Evolutionary conservation across 1,139 yeast genomes (phyloP), one percentile per base, ranked within the genome.

Genomic region (Magnusiomyces tetraspermus): DNA sequence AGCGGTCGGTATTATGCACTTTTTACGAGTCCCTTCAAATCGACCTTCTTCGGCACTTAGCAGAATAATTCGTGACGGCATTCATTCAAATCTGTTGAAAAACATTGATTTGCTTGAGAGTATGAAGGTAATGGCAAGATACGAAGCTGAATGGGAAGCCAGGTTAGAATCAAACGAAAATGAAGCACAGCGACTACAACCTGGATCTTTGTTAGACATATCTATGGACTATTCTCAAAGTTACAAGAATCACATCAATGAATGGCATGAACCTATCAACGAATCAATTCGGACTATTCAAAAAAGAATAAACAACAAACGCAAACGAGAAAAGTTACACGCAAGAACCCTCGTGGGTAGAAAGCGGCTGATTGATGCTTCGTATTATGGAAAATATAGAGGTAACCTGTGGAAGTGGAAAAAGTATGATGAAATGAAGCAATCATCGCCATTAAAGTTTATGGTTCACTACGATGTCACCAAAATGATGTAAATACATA

Each of bases 121-220:
- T 2, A 26, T 47, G 15, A 49, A 42, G 28, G 40, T 47, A 13
- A 43, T 53, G 4, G 55, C 53, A 1, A 28, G 22, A 5, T 26
- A 38, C 5, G 55, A 53, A 24, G 51, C 52, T n/a, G 24, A 40
- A 10, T 53, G 55, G 55, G 55, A 53, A 38, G 15, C 22, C 2
- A 23, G 38, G 19, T 28, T 47, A 19, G 49, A 51, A 13, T 19
- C 21, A 5, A 37, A 28, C 21, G n/a, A 19, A 47, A 51, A 13
- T 19, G 15, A 5, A 37, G 21, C 10, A 8, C 22, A 22, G 11
- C 13, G 11, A 1, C 33, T 38, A 8, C 21, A 10, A 13, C 30
- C 24, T 15, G 33, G 17, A n/a, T 3, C 4, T 42, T 10, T 5
- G 3, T 23, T 42, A 10, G 17, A 6, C 22, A 15, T 6, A 21